Conservation (phyloP, 2,329 filamentous ascomycete genomes). For the Emericellopsis atlantica region DNA sequence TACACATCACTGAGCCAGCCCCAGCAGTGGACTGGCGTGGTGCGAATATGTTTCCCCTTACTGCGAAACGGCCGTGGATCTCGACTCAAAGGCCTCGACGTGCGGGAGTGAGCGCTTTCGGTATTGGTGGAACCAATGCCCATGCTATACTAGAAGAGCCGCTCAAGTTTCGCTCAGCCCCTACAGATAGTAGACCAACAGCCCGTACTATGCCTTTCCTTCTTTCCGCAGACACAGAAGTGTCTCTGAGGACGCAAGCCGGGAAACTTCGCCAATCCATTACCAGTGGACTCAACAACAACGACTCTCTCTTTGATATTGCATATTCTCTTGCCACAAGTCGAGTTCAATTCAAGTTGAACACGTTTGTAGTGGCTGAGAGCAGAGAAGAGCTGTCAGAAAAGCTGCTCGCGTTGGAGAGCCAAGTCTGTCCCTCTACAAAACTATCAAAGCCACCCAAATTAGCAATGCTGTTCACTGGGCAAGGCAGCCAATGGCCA, state of each 20-base stretch:
- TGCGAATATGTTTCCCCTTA: slow-evolving; percentile 4
- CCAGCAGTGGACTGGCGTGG: slow-evolving; percentile 5
- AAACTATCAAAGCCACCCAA: slow-evolving; percentile 1
- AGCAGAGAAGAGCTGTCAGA: slow-evolving; percentile 2
- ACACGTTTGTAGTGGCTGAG: slow-evolving; percentile 1
- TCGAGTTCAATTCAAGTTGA: background rate
- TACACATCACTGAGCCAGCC: slow-evolving; percentile 3
- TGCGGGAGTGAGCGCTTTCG: slow-evolving; percentile 19
- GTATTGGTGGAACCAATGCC: slow-evolving; percentile 27
- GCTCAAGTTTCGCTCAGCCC: background rate
- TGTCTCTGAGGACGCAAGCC: slow-evolving; percentile 5
- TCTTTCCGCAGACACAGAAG: slow-evolving; percentile 6
- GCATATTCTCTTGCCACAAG: slow-evolving; percentile 1
- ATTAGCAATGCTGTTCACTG: slow-evolving; percentile 20
- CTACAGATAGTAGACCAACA: background rate
- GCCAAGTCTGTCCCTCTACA: background rate
- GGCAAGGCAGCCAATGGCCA: slow-evolving; percentile 18
- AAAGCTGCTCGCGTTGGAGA: background rate
- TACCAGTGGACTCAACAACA: slow-evolving; percentile 16
- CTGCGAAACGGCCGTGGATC: slow-evolving; percentile 3
- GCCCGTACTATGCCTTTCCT: slow-evolving; percentile 2
- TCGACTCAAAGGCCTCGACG: slow-evolving; percentile 2
- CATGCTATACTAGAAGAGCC: slow-evolving; percentile 21
- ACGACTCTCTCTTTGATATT: slow-evolving; percentile 5
- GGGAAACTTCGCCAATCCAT: slow-evolving; percentile 13